phyloP scores from a whole-genome alignment of 306 rosid genomes.

The Castanopsis chinensis region DNA sequence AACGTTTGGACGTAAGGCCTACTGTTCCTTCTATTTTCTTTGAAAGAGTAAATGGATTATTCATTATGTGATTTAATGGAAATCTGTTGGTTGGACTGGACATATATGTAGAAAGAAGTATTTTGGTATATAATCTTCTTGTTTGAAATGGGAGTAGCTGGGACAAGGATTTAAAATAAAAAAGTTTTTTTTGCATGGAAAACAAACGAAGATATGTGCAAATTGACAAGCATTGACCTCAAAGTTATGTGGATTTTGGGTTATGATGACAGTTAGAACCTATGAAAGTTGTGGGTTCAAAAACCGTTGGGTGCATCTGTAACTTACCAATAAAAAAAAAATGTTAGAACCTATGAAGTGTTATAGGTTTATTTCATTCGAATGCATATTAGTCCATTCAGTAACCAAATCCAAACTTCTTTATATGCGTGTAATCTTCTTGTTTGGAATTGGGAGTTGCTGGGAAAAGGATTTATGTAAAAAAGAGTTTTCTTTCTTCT shows the following conservation, averaged over 20 bases:
- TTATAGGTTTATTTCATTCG: background rate
- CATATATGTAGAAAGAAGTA: background rate
- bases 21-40: background rate
- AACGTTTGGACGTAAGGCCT: slow-evolving; percentile 95
- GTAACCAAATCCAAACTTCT: too few relatives aligned
- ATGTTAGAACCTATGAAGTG: background rate
- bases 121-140: background rate
- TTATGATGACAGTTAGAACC: background rate
- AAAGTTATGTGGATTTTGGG: background rate
- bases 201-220: too few relatives aligned
- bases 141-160: background rate
- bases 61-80: background rate
- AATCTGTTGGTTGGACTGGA: background rate
- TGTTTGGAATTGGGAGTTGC: background rate
- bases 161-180: background rate
- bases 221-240: too few relatives aligned
- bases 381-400: too few relatives aligned
- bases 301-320: too few relatives aligned
- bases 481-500: too few relatives aligned
- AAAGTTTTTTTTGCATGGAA: too few relatives aligned
- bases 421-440: background rate
- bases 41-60: background rate
- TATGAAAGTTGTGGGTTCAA: too few relatives aligned
- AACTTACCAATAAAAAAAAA: too few relatives aligned
- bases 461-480: background rate